Base-by-base conservation (phyloP, 2,329 filamentous ascomycete species). In the Furcasterigmium sp. region DNA sequence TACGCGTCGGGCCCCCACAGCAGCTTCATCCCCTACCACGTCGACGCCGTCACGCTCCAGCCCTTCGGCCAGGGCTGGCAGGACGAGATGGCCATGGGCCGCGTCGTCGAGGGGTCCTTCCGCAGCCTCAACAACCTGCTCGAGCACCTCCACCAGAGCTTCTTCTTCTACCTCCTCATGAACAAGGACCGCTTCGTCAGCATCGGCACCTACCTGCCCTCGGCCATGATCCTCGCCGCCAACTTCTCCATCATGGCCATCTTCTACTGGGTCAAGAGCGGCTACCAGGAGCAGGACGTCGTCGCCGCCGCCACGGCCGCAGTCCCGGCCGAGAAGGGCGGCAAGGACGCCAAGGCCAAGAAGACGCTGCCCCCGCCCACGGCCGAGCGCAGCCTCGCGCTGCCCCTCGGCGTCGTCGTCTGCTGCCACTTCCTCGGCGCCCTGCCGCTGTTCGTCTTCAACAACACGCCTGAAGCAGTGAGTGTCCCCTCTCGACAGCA, bases 111-210 rank as follows among this genome's bases (percentile, higher is more conserved):
- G 67, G 90, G 90, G 55, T 78, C 93, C 3, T 95, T 95, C 62
- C 78, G 93, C 55, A 95, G 89, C 61, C 70, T 98, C 64, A 98
- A 98, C 69, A 98, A 98, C 59, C 69, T 98, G 46, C 77, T 98
- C 25, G 93, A 98, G 67, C 91, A 98, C 61, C 75, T 98, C 48
- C 93, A 98, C 61, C 93, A 98, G 68, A 96, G 91, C 62, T 98
- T 98, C 73, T 98, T 98, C 77, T 97, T 98, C 68, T 98, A 98
- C 62, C 73, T 98, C 41, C 75, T 98, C 36, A 90, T 97, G 80
- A 85, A 94, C 53, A 80, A 84, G 23, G 87, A 93, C 56, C 83
- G 91, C 10, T 98, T 98, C 60, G 93, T 97, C 53, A 97, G 91
- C 65, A 98, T 98, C 50, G 93, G 93, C 14, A 98, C 91, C 2